Evolutionary conservation across 371 early-diverging fungal species (phyloP).

Genomic region (Rhizopus delemar): DNA sequence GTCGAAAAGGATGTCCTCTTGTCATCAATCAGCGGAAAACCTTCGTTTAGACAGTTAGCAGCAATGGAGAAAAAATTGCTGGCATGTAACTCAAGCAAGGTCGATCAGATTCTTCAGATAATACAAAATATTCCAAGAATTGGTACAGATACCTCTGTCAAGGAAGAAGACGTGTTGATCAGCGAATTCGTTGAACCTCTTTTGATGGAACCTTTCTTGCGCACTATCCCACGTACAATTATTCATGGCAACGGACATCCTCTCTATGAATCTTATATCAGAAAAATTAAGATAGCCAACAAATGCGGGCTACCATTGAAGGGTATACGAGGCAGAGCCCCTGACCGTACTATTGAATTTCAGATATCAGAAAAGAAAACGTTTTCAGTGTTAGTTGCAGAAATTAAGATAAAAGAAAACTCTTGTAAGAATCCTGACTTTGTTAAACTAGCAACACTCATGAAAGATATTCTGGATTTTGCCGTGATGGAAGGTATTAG

Average conservation of each 20-base stretch:
- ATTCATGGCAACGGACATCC: not conserved
- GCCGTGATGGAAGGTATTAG: not conserved
- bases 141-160: no score
- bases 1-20: not conserved
- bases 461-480: not conserved
- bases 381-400: not conserved
- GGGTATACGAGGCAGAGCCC: not conserved
- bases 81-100: not conserved
- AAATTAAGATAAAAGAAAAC: not conserved
- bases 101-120: not conserved
- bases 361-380: no score
- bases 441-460: not conserved
- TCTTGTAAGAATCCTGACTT: not conserved
- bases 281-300: not conserved
- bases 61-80: no score
- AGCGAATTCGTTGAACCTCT: not conserved
- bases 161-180: not conserved
- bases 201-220: not conserved
- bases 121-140: no score
- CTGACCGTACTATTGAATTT: not conserved
- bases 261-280: not conserved
- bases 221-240: not conserved
- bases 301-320: not conserved
- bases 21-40: no score
- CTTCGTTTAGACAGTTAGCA: no score